Conservation (phyloP, 163 green algal genomes). For the Trebouxiophyceae sp. region DNA sequence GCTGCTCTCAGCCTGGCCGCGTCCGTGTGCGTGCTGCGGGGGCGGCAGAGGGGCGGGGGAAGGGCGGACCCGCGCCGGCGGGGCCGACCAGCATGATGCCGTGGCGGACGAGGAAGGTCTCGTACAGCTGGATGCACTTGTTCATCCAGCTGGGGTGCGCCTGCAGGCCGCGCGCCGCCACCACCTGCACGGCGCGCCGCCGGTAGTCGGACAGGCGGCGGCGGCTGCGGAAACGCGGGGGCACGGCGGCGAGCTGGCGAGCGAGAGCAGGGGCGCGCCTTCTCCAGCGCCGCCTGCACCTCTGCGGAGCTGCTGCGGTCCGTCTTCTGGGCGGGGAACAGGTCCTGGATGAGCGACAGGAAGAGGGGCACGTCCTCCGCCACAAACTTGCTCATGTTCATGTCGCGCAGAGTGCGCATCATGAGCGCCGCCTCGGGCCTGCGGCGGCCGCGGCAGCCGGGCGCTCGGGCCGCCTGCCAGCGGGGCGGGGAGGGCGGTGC, state of each 20-base stretch:
- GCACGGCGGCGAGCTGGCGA: not conserved
- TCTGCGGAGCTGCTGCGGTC: slow-evolving; percentile 67
- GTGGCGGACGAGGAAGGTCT: slow-evolving; percentile 86
- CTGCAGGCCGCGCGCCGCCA: slow-evolving; percentile 51
- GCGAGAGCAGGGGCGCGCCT: slow-evolving; percentile 37
- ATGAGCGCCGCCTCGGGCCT: slow-evolving; percentile 71
- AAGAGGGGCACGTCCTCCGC: slow-evolving; percentile 95
- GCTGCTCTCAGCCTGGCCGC: no score
- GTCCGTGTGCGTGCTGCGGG: no score
- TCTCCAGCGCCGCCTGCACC: slow-evolving; percentile 65
- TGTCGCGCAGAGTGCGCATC: slow-evolving; percentile 91
- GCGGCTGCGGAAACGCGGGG: not conserved
- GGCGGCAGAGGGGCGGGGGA: no score
- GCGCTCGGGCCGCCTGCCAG: no score
- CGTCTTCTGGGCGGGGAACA: slow-evolving; percentile 85
- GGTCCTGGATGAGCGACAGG: slow-evolving; percentile 87
- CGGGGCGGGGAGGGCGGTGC: no score
- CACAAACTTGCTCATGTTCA: slow-evolving; percentile 98
- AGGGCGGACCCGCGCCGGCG: slow-evolving; percentile 32
- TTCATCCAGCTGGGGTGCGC: slow-evolving; percentile 78
- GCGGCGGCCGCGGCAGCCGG: slow-evolving; percentile 1
- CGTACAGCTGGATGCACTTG: slow-evolving; percentile 96
- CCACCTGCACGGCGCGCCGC: slow-evolving; percentile 15
- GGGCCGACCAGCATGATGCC: slow-evolving; percentile 89
- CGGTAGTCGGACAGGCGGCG: not conserved